These are phyloP conservation scores for Termitomyces eurrhizus DNA, from an alignment of 768 basidiomycete species.

Conservation along the genomic window DNA sequence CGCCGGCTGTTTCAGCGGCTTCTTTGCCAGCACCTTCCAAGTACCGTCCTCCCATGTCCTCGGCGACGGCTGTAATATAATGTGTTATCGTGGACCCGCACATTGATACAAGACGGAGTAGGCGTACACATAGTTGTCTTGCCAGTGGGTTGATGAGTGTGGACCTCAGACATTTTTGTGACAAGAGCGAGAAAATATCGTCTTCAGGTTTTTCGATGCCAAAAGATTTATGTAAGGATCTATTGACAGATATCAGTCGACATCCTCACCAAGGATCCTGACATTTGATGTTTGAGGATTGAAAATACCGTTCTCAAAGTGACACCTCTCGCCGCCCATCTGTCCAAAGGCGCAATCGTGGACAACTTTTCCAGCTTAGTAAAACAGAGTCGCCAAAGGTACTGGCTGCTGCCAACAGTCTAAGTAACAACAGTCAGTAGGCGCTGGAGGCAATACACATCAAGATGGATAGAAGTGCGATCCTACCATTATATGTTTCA, in stretches of 20 bases:
- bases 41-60: conserved; percentile 18
- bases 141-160: conserved; percentile 7
- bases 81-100: not conserved
- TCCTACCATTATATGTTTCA: not conserved
- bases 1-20: conserved; percentile 11
- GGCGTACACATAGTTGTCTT: conserved; percentile 10
- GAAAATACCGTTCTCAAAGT: not conserved
- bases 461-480: not conserved
- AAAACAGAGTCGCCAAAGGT: not conserved
- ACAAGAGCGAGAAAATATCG: not conserved
- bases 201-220: too few relatives aligned
- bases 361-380: not conserved
- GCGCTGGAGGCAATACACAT: not conserved
- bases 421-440: not conserved
- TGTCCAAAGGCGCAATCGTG: not conserved
- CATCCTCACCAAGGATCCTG: not conserved
- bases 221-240: not conserved
- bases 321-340: not conserved
- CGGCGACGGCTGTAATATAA: conserved; percentile 5
- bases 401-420: not conserved
- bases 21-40: conserved; percentile 21
- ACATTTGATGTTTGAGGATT: not conserved
- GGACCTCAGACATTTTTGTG: not conserved
- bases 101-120: not conserved
- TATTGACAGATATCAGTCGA: not conserved